phyloP scores from a whole-genome alignment of 495 filamentous ascomycete species.

The Parathielavia hyrcaniae region DNA sequence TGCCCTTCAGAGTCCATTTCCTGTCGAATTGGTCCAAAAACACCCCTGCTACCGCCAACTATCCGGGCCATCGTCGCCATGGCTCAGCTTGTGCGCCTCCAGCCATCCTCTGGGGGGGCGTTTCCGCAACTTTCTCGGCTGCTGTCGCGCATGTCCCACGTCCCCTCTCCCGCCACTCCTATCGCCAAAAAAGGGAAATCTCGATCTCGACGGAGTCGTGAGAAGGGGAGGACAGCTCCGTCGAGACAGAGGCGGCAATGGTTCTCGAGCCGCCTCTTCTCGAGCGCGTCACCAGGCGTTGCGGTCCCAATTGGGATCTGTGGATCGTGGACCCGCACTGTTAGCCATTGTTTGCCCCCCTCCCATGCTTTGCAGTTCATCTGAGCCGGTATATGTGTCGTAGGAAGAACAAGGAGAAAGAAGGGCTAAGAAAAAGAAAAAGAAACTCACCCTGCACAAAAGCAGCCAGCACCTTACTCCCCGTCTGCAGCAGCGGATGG shows the following conservation, averaged over 20 bases:
- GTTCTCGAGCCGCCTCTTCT: background rate
- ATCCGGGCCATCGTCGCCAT: slow-evolving; percentile 1
- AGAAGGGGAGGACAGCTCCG: background rate
- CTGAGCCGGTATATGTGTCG: too few species aligned
- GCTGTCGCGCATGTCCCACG: slow-evolving; percentile 28
- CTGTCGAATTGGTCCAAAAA: background rate
- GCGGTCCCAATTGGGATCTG: slow-evolving; percentile 72
- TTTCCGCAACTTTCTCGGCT: slow-evolving; percentile 45
- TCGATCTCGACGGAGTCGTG: background rate
- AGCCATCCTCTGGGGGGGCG: slow-evolving; percentile 36
- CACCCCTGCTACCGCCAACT: background rate
- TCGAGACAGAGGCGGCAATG: background rate
- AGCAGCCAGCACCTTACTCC: slow-evolving; percentile 88
- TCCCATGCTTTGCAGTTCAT: background rate
- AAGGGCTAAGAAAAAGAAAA: background rate
- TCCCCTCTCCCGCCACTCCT: background rate
- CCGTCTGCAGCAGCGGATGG: slow-evolving; percentile 93
- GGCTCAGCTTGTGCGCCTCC: slow-evolving; percentile 26
- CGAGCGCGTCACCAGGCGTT: slow-evolving; percentile 59
- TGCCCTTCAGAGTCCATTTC: background rate
- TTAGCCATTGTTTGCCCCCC: background rate
- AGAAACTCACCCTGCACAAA: slow-evolving; percentile 83
- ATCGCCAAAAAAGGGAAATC: background rate
- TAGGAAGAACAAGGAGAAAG: too few species aligned
- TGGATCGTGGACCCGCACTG: background rate